Percentiles rank a stretch among this genome's conserved stretches.
These are phyloP conservation scores for Diutina siamensis DNA, from an alignment of 1,139 yeast genomes.

Conservation along the genomic window DNA sequence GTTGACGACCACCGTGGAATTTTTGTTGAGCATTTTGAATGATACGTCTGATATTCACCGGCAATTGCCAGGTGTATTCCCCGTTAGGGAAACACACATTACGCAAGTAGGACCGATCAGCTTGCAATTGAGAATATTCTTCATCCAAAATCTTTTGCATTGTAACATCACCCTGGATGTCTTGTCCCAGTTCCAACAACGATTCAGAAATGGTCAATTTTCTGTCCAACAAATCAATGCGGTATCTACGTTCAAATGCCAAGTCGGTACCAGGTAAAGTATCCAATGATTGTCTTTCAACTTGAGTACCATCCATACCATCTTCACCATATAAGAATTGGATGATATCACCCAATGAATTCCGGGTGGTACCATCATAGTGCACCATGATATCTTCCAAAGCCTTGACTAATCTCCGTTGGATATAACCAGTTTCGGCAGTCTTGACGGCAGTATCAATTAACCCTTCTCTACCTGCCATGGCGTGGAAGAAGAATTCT, in stretches of 20 bases:
- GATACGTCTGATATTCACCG: conserved; percentile 93
- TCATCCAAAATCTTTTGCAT: conserved; percentile 72
- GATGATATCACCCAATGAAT: conserved; percentile 90
- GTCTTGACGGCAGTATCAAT: conserved; percentile 98
- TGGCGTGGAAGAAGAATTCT: conserved; percentile 98
- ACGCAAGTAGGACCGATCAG: conserved; percentile 75
- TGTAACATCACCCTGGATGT: conserved; percentile 80
- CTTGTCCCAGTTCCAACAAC: conserved; percentile 78
- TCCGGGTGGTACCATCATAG: conserved; percentile 97
- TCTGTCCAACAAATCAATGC: conserved; percentile 76
- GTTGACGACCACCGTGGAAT: conserved; percentile 84
- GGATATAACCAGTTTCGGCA: conserved; percentile 98
- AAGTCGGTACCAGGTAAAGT: conserved; percentile 89
- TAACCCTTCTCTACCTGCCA: conserved; percentile 99
- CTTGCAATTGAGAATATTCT: conserved; percentile 66
- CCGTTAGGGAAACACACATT: conserved; percentile 78
- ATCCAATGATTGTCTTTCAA: conserved; percentile 94
- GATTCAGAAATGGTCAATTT: conserved; percentile 55
- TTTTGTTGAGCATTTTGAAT: conserved; percentile 96
- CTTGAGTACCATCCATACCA: conserved; percentile 97
- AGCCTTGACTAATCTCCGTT: conserved; percentile 97
- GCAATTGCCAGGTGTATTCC: conserved; percentile 95
- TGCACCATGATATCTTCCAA: conserved; percentile 98
- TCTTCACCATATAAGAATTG: conserved; percentile 98
- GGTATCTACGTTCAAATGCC: conserved; percentile 73